phyloP scores from a whole-genome alignment of 352 stramenopile genomes.

The Phytopythium oedochilum region DNA sequence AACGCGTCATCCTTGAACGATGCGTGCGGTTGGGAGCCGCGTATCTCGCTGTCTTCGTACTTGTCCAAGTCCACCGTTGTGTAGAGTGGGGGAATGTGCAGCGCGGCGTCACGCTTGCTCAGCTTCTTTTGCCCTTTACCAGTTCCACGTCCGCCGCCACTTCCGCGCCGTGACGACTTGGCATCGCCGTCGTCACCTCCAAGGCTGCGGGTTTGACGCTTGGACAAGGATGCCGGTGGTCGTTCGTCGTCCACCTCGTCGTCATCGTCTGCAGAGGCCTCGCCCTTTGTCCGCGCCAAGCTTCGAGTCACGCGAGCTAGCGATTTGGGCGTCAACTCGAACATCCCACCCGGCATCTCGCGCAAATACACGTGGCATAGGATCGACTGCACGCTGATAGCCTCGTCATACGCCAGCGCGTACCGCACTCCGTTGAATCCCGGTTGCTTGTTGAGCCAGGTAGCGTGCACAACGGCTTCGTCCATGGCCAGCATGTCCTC shows the following conservation, averaged over 20 bases:
- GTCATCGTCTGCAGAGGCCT: conserved; percentile 16
- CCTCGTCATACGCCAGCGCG: conserved; percentile 52
- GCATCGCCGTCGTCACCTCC: conserved; percentile 16
- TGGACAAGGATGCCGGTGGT: conserved; percentile 20
- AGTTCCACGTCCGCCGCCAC: conserved; percentile 2
- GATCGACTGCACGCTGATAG: conserved; percentile 57
- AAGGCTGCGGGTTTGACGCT: not conserved
- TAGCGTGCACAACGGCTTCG: conserved; percentile 42
- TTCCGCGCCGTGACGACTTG: conserved; percentile 1
- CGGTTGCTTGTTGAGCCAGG: conserved; percentile 50
- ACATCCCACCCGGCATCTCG: conserved; percentile 25
- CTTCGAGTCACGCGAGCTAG: conserved; percentile 42
- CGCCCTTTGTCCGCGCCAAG: conserved; percentile 29
- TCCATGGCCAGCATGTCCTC: conserved; percentile 58
- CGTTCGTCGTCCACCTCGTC: conserved; percentile 53
- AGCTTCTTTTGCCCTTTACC: conserved; percentile 27
- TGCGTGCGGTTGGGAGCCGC: conserved; percentile 35
- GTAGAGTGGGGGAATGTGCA: conserved; percentile 49
- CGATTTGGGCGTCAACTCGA: conserved; percentile 67
- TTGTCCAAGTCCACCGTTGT: conserved; percentile 35
- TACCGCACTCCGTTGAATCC: conserved; percentile 21
- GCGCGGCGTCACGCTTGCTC: conserved; percentile 21
- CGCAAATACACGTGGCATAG: conserved; percentile 65
- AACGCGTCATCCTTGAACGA: conserved; percentile 41
- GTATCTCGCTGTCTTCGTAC: conserved; percentile 57